Base-by-base conservation (phyloP, 192 early-diverging fungal genomes). In the Kickxella alabastrina region DNA sequence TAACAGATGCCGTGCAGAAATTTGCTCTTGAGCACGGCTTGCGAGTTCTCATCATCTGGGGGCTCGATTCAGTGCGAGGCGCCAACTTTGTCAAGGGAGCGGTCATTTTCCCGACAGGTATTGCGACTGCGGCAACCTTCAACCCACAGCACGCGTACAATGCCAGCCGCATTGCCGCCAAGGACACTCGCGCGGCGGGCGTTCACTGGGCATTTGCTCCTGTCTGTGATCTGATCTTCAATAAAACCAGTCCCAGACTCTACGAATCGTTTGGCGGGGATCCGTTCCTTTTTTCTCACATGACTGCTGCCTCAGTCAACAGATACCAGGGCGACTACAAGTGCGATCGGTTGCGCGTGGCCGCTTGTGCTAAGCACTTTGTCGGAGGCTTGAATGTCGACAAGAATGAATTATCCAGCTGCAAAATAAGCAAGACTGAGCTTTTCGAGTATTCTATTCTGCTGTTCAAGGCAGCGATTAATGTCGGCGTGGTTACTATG, bases 271-370 rank as follows among this genome's bases (percentile, higher is more conserved):
- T 81, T 69, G 79, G 79, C 26, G 79, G 79, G 28, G 83, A 85
- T 43, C 81, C 83, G 15, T 57, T 71, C 54, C 53, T 85, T 24
- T 60, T 60, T 3, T 67, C 78, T 0, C 43, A 56, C 36, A 80
- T 85, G 81, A 70, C 73, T 3, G 50, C 44, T 18, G 76, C 80
- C 6, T 55, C 78, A 1, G 69, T 85, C 10, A 61, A 61, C 43
- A 81, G 83, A 7, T 70, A 80, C 13, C 83, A 85, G 49, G 83
- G 83, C 19, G 74, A 85, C 51, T 85, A 85, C 64, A 83, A 82
- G 40, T 54, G 48, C 10, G 81, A 85, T 19, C 66, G 83, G 2
- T 72, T 65, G 14, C 79, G 79, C 7, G 78, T 85, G 1, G 83
- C 81, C 0, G 81, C 81, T 1, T 81, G 81, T 31, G 74, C 82